phyloP scores from a whole-genome alignment of 2,329 filamentous ascomycete species.

The Magnaporthales sp. region DNA sequence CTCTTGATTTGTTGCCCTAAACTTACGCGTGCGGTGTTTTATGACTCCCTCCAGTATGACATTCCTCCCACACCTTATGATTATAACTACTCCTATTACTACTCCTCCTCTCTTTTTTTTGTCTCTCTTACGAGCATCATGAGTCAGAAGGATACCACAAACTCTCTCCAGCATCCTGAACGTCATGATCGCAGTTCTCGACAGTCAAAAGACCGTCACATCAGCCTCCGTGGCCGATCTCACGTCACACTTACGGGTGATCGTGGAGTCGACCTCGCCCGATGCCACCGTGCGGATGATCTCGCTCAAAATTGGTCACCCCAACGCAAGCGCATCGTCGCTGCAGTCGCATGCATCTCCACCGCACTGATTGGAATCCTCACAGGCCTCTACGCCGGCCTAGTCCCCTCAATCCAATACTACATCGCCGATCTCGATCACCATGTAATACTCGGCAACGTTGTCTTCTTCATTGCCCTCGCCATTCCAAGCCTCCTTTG shows the following conservation, averaged over 20 bases:
- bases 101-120: background rate
- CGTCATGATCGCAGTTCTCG: background rate
- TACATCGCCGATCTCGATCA: constrained; percentile 63
- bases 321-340: constrained; percentile 58
- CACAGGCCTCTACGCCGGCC: constrained; percentile 67
- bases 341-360: constrained; percentile 61
- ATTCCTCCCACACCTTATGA: background rate
- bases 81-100: background rate
- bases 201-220: constrained; percentile 10
- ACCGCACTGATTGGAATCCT: constrained; percentile 63
- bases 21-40: background rate
- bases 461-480: constrained; percentile 62
- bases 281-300: constrained; percentile 50
- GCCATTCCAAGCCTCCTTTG: constrained; percentile 60
- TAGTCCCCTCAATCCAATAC: constrained; percentile 74
- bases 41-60: background rate
- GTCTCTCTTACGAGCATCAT: background rate
- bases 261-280: constrained; percentile 41
- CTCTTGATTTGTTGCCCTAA: background rate
- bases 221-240: constrained; percentile 39
- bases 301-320: constrained; percentile 66
- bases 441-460: constrained; percentile 62
- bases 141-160: background rate
- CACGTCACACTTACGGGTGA: constrained; percentile 44
- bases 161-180: background rate